Percentiles rank a stretch among this genome's conserved stretches.
Evolutionary conservation across 805 yeast genomes (phyloP).

Genomic region (Starmerella sp.): DNA sequence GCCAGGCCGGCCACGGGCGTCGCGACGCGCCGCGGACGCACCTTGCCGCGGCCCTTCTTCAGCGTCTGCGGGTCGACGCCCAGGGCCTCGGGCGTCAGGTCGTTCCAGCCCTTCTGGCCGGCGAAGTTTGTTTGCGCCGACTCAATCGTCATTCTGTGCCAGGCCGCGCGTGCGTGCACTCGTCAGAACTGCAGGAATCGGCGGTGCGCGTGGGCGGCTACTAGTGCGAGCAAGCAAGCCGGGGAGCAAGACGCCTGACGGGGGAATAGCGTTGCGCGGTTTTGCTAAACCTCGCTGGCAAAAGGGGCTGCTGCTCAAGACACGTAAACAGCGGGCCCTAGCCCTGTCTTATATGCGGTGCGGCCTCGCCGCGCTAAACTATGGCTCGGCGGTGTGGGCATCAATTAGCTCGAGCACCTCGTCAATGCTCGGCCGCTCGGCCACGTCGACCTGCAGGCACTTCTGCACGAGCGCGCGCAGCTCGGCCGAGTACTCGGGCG

Average conservation of each 20-base stretch:
- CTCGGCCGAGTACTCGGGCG: constrained; percentile 42
- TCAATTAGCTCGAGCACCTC: constrained; percentile 30
- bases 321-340: constrained; percentile 3
- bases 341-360: not conserved
- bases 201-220: too few relatives aligned
- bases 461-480: constrained; percentile 44
- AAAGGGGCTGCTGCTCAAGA: not conserved
- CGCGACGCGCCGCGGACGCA: constrained; percentile 17
- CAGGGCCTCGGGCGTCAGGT: constrained; percentile 18
- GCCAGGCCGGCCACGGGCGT: constrained; percentile 1
- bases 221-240: too few relatives aligned
- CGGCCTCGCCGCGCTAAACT: too few relatives aligned
- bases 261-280: too few relatives aligned
- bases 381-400: not conserved
- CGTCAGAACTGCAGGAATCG: too few relatives aligned
- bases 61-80: constrained; percentile 1
- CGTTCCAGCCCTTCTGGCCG: constrained; percentile 26
- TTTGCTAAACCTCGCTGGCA: not conserved
- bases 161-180: not conserved
- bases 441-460: constrained; percentile 56
- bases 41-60: constrained; percentile 1
- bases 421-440: constrained; percentile 52
- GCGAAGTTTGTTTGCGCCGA: constrained; percentile 23
- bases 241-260: too few relatives aligned
- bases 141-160: constrained; percentile 8